These are phyloP conservation scores for Astragalus membranaceus DNA, from an alignment of 306 rosid genomes.

Conservation along the genomic window DNA sequence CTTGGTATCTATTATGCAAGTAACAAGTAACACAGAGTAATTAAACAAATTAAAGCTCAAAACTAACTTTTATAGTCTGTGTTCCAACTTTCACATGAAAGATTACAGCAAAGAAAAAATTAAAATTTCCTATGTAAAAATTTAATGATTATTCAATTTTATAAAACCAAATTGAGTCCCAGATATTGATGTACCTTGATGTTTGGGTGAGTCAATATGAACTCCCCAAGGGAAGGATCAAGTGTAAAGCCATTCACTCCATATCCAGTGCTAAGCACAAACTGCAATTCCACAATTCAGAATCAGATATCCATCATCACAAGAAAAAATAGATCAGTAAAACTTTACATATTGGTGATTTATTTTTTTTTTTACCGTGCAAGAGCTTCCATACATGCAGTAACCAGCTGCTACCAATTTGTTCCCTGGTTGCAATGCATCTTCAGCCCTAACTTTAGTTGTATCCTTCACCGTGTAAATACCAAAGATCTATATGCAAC, in stretches of 20 bases:
- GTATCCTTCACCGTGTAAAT: conserved; percentile 55
- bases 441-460: conserved; percentile 43
- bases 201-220: conserved; percentile 90
- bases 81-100: not conserved
- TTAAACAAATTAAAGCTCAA: not conserved
- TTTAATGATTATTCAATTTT: not conserved
- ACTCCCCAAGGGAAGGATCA: conserved; percentile 96
- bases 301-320: not conserved
- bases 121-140: not conserved
- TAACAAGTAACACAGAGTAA: not conserved
- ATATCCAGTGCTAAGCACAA: conserved; percentile 74
- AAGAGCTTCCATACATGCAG: conserved; percentile 98
- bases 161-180: not conserved
- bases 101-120: not conserved
- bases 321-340: not conserved
- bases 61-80: not conserved
- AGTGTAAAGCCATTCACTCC: conserved; percentile 94
- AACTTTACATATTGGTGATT: not conserved
- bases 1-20: conserved; percentile 53
- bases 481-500: conserved; percentile 65
- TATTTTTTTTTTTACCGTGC: conserved; percentile 60
- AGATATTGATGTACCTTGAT: conserved; percentile 53
- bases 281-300: conserved; percentile 33
- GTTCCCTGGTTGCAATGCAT: conserved; percentile 79
- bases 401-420: conserved; percentile 84